phyloP scores from a whole-genome alignment of 441 rosid species.

The Mallotus japonicus region DNA sequence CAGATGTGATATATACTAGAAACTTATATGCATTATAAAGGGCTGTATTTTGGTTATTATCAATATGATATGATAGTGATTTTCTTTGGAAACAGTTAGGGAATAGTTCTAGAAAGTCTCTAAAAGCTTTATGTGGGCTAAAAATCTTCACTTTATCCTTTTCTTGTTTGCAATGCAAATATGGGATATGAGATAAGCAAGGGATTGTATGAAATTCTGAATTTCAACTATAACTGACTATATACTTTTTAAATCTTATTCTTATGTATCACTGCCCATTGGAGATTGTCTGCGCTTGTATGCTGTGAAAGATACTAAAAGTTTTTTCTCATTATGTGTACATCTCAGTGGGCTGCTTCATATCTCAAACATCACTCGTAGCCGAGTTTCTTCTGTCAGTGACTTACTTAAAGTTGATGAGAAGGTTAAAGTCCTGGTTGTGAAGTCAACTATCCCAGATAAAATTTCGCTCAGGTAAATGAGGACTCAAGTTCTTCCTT shows the following conservation, averaged over 20 bases:
- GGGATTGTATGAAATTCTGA: background rate
- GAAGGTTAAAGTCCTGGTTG: conserved; percentile 70
- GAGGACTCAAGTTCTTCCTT: background rate
- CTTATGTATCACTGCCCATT: background rate
- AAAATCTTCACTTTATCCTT: background rate
- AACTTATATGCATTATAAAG: no score
- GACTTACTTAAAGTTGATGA: conserved; percentile 71
- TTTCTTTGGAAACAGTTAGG: background rate
- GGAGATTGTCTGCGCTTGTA: conserved; percentile 2
- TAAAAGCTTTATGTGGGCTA: conserved; percentile 10
- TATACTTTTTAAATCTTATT: background rate
- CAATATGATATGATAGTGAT: background rate
- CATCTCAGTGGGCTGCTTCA: conserved; percentile 78
- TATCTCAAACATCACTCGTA: conserved; percentile 66
- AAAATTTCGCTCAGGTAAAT: conserved; percentile 83
- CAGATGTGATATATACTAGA: no score
- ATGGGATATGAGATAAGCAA: background rate
- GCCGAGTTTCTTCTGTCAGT: conserved; percentile 49
- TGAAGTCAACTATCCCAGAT: conserved; percentile 70
- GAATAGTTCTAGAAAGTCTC: background rate
- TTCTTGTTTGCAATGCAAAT: background rate
- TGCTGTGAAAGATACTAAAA: background rate
- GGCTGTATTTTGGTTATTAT: no score
- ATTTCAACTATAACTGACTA: background rate
- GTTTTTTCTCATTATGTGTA: background rate